Evolutionary conservation across 2,329 filamentous ascomycete genomes (phyloP), one percentile per base, ranked within the genome.

Genomic region (Exophiala spinifera): DNA sequence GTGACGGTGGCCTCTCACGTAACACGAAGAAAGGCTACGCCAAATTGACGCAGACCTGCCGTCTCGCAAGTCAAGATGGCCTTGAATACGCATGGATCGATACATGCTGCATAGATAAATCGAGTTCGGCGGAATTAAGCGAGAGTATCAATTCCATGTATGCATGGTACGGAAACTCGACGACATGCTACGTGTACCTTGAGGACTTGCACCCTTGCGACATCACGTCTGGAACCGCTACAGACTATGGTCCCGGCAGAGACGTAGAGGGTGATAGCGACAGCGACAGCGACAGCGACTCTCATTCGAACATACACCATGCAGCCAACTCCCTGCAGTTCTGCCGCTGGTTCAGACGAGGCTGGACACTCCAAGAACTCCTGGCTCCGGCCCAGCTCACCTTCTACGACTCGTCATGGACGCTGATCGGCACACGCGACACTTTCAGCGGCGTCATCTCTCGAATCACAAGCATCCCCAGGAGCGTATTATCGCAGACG

Each of bases 21-120:
- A 8, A 6, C 6, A 11, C 28, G 28, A 31, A 31, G 28, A 31
- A 31, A 31, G 47, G 47, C 17, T 50, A 7, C 31, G n/a, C 13
- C 8, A 52, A 52, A 40, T 15, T 52, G 15, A 43, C 21, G 33
- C 44, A 39, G 36, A 39, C 36, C 3, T 39, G 36, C 36, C n/a
- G 19, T 7, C 36, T 39, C 4, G 36, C 36, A 14, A 4, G 3
- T 11, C 14, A 25, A 13, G 33, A 49, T 14, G 34, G 45, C 23
- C 42, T 42, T 36, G 33, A 33, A 3, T 62, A 55, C 28, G 44
- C 56, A 7, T 65, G 62, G 63, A 46, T 64, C 11, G 63, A 64
- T 39, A 64, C 62, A 8, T 63, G 59, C 36, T 65, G 62, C 33
- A 65, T 65, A n/a, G 59, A 65, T n/a, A 61, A 61, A 25, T 44